Conservation (phyloP, 2,329 filamentous ascomycete species). For the Podosphaera aphanis region DNA sequence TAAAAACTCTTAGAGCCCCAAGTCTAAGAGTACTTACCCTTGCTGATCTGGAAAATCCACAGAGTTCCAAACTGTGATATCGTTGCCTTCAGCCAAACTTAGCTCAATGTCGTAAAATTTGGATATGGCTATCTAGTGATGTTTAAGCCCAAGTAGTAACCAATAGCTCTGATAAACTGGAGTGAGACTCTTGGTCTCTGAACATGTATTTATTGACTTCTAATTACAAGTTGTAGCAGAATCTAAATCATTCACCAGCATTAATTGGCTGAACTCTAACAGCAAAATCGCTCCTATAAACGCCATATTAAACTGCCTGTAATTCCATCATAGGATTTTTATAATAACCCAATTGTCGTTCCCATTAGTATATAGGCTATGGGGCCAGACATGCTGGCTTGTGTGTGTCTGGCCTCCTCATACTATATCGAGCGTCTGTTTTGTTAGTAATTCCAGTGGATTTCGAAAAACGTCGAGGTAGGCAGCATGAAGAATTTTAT, state of each 20-base stretch:
- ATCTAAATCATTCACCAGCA: conserved; percentile 5
- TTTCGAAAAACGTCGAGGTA: not conserved
- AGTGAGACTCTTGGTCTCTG: conserved; percentile 12
- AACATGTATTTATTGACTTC: conserved; percentile 10
- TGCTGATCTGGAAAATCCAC: too few species aligned
- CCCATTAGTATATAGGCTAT: conserved; percentile 2
- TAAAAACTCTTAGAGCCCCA: too few species aligned
- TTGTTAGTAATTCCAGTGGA: conserved; percentile 2
- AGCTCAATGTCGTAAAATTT: too few species aligned
- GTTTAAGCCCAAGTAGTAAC: too few species aligned
- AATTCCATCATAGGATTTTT: conserved; percentile 7
- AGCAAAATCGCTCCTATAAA: conserved; percentile 3
- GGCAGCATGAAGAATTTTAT: not conserved
- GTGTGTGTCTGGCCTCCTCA: not conserved
- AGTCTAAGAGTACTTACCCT: too few species aligned
- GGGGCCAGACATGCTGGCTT: not conserved
- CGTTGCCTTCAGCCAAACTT: too few species aligned
- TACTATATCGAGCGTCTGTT: not conserved
- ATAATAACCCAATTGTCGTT: not conserved
- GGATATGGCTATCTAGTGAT: too few species aligned
- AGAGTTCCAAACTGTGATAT: too few species aligned
- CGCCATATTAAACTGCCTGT: conserved; percentile 3
- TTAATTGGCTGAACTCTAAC: conserved; percentile 4
- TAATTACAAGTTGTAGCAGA: conserved; percentile 12
- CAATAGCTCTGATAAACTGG: too few species aligned